Evolutionary conservation across 495 filamentous ascomycete species (phyloP).

Genomic region (Neurospora tetrasperma): DNA sequence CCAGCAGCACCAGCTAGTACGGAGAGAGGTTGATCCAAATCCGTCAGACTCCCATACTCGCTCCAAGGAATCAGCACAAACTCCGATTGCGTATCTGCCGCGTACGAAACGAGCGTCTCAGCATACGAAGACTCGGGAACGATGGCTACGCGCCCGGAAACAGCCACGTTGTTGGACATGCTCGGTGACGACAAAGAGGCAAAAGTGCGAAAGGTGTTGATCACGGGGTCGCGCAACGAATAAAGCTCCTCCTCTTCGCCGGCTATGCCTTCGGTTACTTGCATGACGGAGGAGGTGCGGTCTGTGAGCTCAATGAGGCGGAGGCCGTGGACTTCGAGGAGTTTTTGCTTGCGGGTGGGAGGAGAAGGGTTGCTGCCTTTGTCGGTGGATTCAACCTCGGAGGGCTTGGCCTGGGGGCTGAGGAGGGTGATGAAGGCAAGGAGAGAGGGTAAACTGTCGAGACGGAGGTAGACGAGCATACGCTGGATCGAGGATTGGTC

Average conservation of each 20-base stretch:
- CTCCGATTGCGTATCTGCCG: slow-evolving; percentile 59
- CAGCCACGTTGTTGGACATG: slow-evolving; percentile 56
- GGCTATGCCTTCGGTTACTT: slow-evolving; percentile 56
- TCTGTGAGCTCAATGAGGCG: slow-evolving; percentile 84
- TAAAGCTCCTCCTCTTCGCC: slow-evolving; percentile 47
- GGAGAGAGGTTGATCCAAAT: slow-evolving; percentile 39
- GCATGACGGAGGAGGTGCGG: slow-evolving; percentile 91
- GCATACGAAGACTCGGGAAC: slow-evolving; percentile 70
- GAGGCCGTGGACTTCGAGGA: slow-evolving; percentile 74
- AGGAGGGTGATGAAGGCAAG: slow-evolving; percentile 78
- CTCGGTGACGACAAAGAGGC: slow-evolving; percentile 45
- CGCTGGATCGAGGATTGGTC: slow-evolving; percentile 36
- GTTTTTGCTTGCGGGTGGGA: slow-evolving; percentile 26
- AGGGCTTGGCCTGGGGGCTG: slow-evolving; percentile 36
- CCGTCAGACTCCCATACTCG: slow-evolving; percentile 64
- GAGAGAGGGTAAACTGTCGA: slow-evolving; percentile 80
- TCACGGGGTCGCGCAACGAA: slow-evolving; percentile 69
- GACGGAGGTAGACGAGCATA: slow-evolving; percentile 54
- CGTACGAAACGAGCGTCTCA: slow-evolving; percentile 58
- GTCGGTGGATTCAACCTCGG: neutral
- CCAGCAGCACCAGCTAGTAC: slow-evolving; percentile 4
- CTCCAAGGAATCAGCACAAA: slow-evolving; percentile 88
- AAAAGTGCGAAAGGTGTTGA: slow-evolving; percentile 86
- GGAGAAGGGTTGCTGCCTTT: slow-evolving; percentile 5
- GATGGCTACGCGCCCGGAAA: slow-evolving; percentile 69